These are phyloP conservation scores for Murraya koenigii DNA, from an alignment of 345 rosid genomes.

Conservation along the genomic window DNA sequence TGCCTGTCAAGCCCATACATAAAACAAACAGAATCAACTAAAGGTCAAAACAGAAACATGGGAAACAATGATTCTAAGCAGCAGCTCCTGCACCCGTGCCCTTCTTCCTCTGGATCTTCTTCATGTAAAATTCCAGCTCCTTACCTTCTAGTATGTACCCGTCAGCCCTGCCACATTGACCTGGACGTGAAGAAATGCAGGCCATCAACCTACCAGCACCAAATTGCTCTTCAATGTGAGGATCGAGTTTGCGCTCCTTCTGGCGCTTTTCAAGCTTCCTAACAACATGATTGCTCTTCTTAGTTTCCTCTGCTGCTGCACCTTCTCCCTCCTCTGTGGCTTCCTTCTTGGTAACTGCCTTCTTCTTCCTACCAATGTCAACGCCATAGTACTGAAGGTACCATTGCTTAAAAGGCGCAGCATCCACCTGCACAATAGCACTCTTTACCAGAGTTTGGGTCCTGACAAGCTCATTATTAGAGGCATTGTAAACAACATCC, in stretches of 20 bases:
- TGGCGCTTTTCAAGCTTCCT: constrained; percentile 54
- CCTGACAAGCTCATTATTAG: constrained; percentile 59
- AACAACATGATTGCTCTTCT: constrained; percentile 49
- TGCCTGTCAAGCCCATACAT: not conserved
- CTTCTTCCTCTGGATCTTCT: constrained; percentile 38
- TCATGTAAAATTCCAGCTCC: constrained; percentile 35
- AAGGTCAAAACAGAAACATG: not conserved
- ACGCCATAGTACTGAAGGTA: constrained; percentile 52
- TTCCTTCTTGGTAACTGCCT: constrained; percentile 44
- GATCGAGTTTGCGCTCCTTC: constrained; percentile 40
- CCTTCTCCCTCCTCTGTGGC: constrained; percentile 40
- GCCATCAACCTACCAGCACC: constrained; percentile 51
- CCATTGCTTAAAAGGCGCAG: constrained; percentile 54
- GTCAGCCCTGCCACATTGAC: constrained; percentile 57
- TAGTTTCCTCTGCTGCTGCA: constrained; percentile 35
- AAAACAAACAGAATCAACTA: constrained; percentile 5
- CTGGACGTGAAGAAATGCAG: constrained; percentile 54
- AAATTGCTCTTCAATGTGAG: constrained; percentile 56
- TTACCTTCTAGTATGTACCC: constrained; percentile 46
- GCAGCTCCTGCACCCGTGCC: constrained; percentile 38
- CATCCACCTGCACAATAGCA: constrained; percentile 58
- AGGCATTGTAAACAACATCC: constrained; percentile 58
- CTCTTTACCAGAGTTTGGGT: constrained; percentile 58
- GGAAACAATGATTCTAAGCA: constrained; percentile 11
- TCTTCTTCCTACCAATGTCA: constrained; percentile 54